These are phyloP conservation scores for Exophiala oligosperma DNA, from an alignment of 2,329 filamentous ascomycete species.

Conservation along the genomic window DNA sequence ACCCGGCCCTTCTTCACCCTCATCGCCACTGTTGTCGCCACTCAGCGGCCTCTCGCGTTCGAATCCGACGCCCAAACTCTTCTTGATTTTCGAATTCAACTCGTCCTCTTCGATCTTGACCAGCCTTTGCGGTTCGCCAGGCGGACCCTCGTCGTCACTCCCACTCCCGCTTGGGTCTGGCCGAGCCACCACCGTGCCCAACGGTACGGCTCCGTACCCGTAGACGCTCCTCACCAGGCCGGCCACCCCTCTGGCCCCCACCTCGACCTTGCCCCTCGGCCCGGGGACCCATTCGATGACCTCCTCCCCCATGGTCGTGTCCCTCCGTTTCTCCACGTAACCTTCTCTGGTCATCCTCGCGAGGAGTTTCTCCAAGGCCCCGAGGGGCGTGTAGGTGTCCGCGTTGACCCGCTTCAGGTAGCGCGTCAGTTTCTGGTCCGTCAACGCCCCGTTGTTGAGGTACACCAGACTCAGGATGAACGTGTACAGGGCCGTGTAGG, in stretches of 20 bases:
- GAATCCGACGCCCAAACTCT: conserved; percentile 58
- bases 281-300: conserved; percentile 80
- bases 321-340: conserved; percentile 75
- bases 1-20: background rate
- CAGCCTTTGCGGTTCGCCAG: conserved; percentile 13
- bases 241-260: conserved; percentile 73
- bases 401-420: conserved; percentile 75
- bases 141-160: conserved; percentile 26
- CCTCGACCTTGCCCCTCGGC: conserved; percentile 79
- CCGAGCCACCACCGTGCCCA: conserved; percentile 3
- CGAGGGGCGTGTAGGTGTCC: conserved; percentile 70
- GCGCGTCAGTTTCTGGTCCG: conserved; percentile 75
- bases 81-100: conserved; percentile 59
- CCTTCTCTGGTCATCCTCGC: conserved; percentile 76
- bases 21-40: background rate
- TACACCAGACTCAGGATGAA: conserved; percentile 75
- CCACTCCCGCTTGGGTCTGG: conserved; percentile 23
- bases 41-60: background rate
- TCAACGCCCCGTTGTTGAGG: conserved; percentile 69
- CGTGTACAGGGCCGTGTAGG: conserved; percentile 79
- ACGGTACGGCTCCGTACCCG: conserved; percentile 36
- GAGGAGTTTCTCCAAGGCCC: conserved; percentile 74
- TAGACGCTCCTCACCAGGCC: conserved; percentile 64
- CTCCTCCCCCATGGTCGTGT: conserved; percentile 70
- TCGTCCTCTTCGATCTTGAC: conserved; percentile 43